Conservation (phyloP, 2,329 filamentous ascomycete species). For the Emergomyces pasteurianus region DNA sequence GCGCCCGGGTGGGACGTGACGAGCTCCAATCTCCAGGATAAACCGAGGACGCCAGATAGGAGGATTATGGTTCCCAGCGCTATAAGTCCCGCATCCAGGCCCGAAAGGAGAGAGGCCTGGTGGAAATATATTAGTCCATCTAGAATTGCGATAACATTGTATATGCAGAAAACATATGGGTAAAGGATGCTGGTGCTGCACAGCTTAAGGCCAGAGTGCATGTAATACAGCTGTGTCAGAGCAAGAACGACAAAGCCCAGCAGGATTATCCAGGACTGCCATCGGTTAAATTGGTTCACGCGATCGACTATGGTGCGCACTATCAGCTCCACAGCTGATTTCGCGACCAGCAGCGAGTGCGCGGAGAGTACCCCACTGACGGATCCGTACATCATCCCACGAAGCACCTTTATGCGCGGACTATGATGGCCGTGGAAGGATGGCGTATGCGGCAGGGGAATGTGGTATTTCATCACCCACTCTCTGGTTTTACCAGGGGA, state of each 20-base stretch:
- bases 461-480: conserved; percentile 16
- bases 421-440: conserved; percentile 28
- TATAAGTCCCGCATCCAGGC: conserved; percentile 59
- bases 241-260: conserved; percentile 69
- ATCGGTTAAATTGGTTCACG: conserved; percentile 86
- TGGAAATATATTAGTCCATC: conserved; percentile 96
- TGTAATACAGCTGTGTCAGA: conserved; percentile 83
- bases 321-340: conserved; percentile 89
- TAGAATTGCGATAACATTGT: conserved; percentile 96
- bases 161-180: conserved; percentile 94
- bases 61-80: conserved; percentile 77
- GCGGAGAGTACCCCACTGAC: conserved; percentile 90
- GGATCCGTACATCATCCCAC: conserved; percentile 77
- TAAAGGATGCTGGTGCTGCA: conserved; percentile 94
- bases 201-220: conserved; percentile 85
- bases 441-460: conserved; percentile 21
- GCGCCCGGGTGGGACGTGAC: conserved; percentile 23
- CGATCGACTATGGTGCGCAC: conserved; percentile 76
- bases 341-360: conserved; percentile 84
- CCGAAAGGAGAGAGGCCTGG: conserved; percentile 68
- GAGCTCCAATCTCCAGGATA: conserved; percentile 87
- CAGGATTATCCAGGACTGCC: conserved; percentile 89
- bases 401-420: conserved; percentile 58
- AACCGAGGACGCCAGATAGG: conserved; percentile 72
- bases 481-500: conserved; percentile 19